Percentiles rank a stretch among this genome's conserved stretches.
Evolutionary conservation across 345 rosid genomes (phyloP).

Genomic region (Bruguiera sexangula): DNA sequence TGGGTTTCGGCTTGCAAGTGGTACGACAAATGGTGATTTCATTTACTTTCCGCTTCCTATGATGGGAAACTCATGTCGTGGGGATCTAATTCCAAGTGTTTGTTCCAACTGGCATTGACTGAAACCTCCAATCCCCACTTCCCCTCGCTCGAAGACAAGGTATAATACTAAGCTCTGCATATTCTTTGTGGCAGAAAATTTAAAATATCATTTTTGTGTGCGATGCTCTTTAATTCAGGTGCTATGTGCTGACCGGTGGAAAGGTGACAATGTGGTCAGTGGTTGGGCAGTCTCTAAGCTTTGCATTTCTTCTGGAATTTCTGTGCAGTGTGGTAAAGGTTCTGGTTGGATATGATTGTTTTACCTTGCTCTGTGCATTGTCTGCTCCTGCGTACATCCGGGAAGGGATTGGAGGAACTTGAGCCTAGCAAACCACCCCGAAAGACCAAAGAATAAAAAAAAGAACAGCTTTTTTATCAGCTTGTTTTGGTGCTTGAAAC

Average conservation of each 20-base stretch:
- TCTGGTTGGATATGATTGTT: background rate
- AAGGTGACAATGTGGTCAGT: conserved; percentile 63
- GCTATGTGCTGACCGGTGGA: conserved; percentile 97
- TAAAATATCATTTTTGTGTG: background rate
- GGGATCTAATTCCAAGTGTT: conserved; percentile 61
- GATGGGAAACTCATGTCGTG: conserved; percentile 98
- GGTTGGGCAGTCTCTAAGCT: conserved; percentile 89
- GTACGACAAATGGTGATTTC: conserved; percentile 71
- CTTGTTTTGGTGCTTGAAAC: too few species aligned
- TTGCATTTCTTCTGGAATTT: conserved; percentile 56
- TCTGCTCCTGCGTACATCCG: background rate
- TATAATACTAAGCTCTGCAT: conserved; percentile 14
- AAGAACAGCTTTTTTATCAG: too few species aligned
- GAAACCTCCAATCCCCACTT: too few species aligned
- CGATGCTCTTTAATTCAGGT: conserved; percentile 43
- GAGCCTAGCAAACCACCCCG: too few species aligned
- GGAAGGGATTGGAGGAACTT: background rate
- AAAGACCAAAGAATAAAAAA: too few species aligned
- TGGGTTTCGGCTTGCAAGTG: conserved; percentile 97
- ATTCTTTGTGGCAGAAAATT: background rate
- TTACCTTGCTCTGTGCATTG: background rate
- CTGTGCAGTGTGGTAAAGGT: conserved; percentile 47
- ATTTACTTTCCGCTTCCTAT: conserved; percentile 84
- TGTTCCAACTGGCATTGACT: too few species aligned
- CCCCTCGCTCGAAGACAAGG: conserved; percentile 74